Evolutionary conservation across 192 early-diverging fungal genomes (phyloP).

Genomic region (Coemansia sp.): DNA sequence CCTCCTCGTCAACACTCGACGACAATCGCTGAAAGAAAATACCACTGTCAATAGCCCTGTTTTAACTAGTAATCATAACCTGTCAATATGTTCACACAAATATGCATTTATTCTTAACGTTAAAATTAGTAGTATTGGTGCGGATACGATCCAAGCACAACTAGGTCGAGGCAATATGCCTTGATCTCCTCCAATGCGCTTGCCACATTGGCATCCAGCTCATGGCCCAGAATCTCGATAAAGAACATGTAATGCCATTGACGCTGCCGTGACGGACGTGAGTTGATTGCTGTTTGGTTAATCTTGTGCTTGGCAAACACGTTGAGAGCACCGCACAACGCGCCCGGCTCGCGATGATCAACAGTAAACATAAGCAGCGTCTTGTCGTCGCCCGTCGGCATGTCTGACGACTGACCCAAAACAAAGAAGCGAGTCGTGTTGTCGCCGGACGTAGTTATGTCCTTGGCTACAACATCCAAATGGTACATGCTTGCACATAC

Average conservation of each 20-base stretch:
- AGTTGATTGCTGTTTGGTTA: slow-evolving; percentile 91
- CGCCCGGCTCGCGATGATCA: slow-evolving; percentile 84
- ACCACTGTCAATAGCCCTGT: too few species aligned
- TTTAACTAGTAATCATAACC: too few species aligned
- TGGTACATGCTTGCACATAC: slow-evolving; percentile 79
- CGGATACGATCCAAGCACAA: slow-evolving; percentile 82
- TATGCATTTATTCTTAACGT: not conserved
- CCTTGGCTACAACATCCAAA: slow-evolving; percentile 69
- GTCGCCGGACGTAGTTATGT: slow-evolving; percentile 78
- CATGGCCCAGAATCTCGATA: slow-evolving; percentile 86
- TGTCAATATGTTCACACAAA: too few species aligned
- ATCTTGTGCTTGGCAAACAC: slow-evolving; percentile 79
- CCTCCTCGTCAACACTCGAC: not conserved
- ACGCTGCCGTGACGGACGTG: slow-evolving; percentile 73
- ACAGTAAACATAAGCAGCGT: slow-evolving; percentile 87
- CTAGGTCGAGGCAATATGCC: slow-evolving; percentile 69
- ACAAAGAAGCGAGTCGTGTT: slow-evolving; percentile 96
- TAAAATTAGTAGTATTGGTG: slow-evolving; percentile 35
- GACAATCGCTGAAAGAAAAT: not conserved
- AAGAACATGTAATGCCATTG: slow-evolving; percentile 96
- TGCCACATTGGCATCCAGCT: slow-evolving; percentile 63
- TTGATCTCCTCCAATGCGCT: slow-evolving; percentile 70
- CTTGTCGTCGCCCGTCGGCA: slow-evolving; percentile 70
- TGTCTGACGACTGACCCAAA: slow-evolving; percentile 66
- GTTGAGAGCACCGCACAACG: slow-evolving; percentile 78